Percentiles rank a stretch among this genome's conserved stretches.
Conservation (phyloP, 257 asterid genomes). For the Ajuga chamaepitys region DNA sequence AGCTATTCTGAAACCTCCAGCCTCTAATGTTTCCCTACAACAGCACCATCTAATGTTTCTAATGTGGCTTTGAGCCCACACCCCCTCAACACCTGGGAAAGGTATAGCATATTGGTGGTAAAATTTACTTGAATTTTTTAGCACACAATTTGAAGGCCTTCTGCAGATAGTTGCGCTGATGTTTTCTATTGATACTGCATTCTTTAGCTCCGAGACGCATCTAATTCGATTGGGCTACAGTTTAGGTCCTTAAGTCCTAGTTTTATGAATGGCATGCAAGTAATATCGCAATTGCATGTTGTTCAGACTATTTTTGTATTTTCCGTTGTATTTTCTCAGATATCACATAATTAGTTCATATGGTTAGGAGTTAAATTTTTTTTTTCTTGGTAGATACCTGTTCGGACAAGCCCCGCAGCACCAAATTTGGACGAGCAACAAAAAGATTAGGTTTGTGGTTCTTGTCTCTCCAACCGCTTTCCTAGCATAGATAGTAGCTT, state of each 20-base stretch:
- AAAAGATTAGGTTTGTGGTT: constrained; percentile 58
- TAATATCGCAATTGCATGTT: constrained; percentile 18
- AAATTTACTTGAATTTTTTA: not conserved
- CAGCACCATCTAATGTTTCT: constrained; percentile 36
- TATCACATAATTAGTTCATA: not conserved
- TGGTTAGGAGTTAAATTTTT: constrained; percentile 9
- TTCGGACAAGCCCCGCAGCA: constrained; percentile 93
- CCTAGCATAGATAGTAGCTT: not conserved
- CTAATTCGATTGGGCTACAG: constrained; percentile 56
- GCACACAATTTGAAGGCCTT: not conserved
- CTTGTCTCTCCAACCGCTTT: not conserved
- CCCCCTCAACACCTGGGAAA: constrained; percentile 49
- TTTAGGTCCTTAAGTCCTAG: constrained; percentile 78
- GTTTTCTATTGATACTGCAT: constrained; percentile 14
- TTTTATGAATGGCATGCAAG: constrained; percentile 70
- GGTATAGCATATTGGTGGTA: constrained; percentile 24
- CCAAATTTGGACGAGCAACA: constrained; percentile 92
- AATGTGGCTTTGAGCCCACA: constrained; percentile 32
- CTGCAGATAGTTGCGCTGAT: not conserved
- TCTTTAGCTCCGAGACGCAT: constrained; percentile 44
- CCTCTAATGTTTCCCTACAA: constrained; percentile 33
- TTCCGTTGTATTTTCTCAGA: not conserved
- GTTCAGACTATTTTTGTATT: not conserved
- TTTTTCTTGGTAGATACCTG: constrained; percentile 54
- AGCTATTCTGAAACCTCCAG: constrained; percentile 48